These are phyloP conservation scores for Scutellaria minor DNA, from an alignment of 257 asterid genomes.

Conservation along the genomic window DNA sequence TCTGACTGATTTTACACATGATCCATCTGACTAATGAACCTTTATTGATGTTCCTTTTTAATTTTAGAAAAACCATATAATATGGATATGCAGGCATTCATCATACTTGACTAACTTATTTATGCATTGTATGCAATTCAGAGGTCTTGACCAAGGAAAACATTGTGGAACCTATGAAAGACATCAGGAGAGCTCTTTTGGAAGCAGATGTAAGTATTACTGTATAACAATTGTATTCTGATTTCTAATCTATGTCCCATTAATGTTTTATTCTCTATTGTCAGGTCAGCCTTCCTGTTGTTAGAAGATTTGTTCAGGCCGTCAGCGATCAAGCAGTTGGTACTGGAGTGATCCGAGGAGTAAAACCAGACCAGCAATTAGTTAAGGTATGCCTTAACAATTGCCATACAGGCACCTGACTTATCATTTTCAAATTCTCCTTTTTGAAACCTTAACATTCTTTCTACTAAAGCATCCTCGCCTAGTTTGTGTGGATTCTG, in stretches of 20 bases:
- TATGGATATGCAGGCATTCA: neutral
- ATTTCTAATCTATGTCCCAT: constrained; percentile 24
- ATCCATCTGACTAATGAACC: neutral
- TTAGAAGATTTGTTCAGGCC: constrained; percentile 90
- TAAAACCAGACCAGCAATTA: constrained; percentile 93
- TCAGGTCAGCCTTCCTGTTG: constrained; percentile 99
- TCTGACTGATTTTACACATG: neutral
- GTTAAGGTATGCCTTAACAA: constrained; percentile 68
- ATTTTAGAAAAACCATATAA: neutral
- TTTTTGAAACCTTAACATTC: constrained; percentile 23
- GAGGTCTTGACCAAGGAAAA: constrained; percentile 97
- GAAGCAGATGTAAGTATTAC: constrained; percentile 86
- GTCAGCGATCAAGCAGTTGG: constrained; percentile 94
- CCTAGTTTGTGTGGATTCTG: constrained; percentile 9
- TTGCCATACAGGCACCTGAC: constrained; percentile 11
- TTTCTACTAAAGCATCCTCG: constrained; percentile 19
- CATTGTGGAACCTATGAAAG: constrained; percentile 95
- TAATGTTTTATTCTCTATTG: constrained; percentile 26
- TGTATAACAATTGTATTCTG: constrained; percentile 9
- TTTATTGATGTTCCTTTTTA: constrained; percentile 1
- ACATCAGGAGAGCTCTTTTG: constrained; percentile 90
- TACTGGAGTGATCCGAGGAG: constrained; percentile 90
- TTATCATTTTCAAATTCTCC: neutral
- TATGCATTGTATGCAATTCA: constrained; percentile 39
- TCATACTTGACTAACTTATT: neutral